Conservation (phyloP, 768 basidiomycete species). For the Pleurotus eryngii region DNA sequence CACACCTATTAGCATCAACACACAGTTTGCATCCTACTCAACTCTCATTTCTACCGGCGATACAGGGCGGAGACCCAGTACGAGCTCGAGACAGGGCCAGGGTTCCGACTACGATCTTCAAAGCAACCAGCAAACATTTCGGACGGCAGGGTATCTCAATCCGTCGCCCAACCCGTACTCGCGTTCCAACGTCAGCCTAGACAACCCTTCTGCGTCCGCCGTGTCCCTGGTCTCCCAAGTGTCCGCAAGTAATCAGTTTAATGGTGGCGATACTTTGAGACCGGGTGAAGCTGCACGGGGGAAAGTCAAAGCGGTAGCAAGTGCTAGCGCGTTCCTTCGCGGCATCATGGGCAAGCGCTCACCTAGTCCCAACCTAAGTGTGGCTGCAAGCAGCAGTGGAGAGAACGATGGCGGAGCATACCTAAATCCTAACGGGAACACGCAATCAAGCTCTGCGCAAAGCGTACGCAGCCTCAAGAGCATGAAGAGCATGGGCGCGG, state of each 20-base stretch:
- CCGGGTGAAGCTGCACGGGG: conserved; percentile 4
- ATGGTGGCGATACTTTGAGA: neutral
- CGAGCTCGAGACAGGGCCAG: conserved; percentile 23
- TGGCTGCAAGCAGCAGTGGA: conserved; percentile 4
- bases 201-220: neutral
- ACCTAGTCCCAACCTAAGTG: conserved; percentile 2
- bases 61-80: conserved; percentile 23
- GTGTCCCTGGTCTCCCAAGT: conserved; percentile 6
- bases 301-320: conserved; percentile 2
- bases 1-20: conserved; percentile 33
- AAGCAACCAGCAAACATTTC: neutral
- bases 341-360: conserved; percentile 7
- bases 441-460: neutral
- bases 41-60: conserved; percentile 4
- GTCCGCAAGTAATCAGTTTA: conserved; percentile 4
- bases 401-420: conserved; percentile 2
- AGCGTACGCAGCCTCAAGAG: conserved; percentile 3
- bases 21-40: conserved; percentile 25
- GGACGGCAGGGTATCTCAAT: neutral
- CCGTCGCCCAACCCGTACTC: neutral
- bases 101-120: conserved; percentile 9
- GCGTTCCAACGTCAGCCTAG: conserved; percentile 4
- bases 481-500: conserved; percentile 6
- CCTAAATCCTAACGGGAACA: neutral
- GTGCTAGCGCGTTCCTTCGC: conserved; percentile 5